A percentile compares a stretch with the other conserved stretches of the same genome.
These are phyloP conservation scores for Nevesoporus exiguus DNA, from an alignment of 768 basidiomycete genomes.

Conservation along the genomic window DNA sequence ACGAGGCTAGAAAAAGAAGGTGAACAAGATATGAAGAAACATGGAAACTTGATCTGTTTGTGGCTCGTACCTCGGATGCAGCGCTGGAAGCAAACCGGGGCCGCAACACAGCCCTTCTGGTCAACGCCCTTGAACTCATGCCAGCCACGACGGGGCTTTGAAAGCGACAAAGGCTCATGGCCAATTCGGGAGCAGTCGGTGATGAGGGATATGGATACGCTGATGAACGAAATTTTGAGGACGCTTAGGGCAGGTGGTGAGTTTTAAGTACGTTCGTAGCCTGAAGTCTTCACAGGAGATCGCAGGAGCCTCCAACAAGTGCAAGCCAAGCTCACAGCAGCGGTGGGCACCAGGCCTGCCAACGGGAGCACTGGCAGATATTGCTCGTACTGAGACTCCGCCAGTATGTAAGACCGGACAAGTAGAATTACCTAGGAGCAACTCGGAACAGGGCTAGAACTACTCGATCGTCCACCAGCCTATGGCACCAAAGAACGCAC, in stretches of 20 bases:
- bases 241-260: not conserved
- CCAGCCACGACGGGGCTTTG: not conserved
- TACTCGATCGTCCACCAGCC: not conserved
- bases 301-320: slow-evolving; percentile 9
- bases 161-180: slow-evolving; percentile 21
- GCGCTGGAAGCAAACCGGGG: slow-evolving; percentile 20
- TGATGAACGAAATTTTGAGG: not conserved
- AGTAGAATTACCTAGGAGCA: not conserved
- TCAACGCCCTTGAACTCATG: slow-evolving; percentile 2
- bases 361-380: slow-evolving; percentile 7
- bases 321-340: slow-evolving; percentile 19
- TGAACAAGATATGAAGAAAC: not conserved
- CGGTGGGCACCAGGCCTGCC: not conserved
- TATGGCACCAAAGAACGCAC: no score
- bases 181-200: not conserved
- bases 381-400: slow-evolving; percentile 9
- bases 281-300: not conserved
- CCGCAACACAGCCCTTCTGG: slow-evolving; percentile 5
- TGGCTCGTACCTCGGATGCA: slow-evolving; percentile 19
- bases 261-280: no score
- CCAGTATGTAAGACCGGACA: slow-evolving; percentile 1
- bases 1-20: slow-evolving; percentile 8
- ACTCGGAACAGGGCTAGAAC: not conserved
- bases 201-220: not conserved
- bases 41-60: not conserved